These are phyloP conservation scores for Ophiostoma populinum DNA, from an alignment of 2,329 filamentous ascomycete species.

Conservation along the genomic window DNA sequence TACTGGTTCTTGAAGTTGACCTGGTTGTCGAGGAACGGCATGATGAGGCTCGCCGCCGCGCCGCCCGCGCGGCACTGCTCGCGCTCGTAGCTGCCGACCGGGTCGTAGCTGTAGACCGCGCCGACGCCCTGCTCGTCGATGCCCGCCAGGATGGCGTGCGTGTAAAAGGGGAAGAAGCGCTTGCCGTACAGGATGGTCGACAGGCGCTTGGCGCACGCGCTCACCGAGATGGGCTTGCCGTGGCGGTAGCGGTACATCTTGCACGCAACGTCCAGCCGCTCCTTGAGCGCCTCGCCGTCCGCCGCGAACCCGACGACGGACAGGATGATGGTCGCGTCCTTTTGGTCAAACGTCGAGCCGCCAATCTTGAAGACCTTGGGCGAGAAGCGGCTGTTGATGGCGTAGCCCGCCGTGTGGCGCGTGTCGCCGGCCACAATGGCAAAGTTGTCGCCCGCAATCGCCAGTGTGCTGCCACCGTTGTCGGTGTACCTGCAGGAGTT, in stretches of 20 bases:
- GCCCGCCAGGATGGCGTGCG: slow-evolving; percentile 82
- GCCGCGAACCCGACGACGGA: slow-evolving; percentile 93
- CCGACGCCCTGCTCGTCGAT: slow-evolving; percentile 89
- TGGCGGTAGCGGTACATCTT: slow-evolving; percentile 99
- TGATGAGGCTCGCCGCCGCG: slow-evolving; percentile 84
- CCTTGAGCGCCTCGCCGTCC: slow-evolving; percentile 83
- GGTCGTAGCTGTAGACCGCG: slow-evolving; percentile 93
- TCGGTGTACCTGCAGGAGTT: slow-evolving; percentile 61
- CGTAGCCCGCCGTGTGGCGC: slow-evolving; percentile 88
- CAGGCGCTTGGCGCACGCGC: slow-evolving; percentile 85
- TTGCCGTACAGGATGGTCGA: slow-evolving; percentile 94
- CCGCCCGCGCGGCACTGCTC: slow-evolving; percentile 92
- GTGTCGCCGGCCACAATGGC: slow-evolving; percentile 95
- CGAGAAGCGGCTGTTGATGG: slow-evolving; percentile 90
- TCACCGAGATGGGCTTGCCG: slow-evolving; percentile 87
- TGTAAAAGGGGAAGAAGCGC: slow-evolving; percentile 98
- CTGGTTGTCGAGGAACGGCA: slow-evolving; percentile 98
- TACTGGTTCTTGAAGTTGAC: slow-evolving; percentile 99
- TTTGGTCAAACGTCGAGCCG: slow-evolving; percentile 70
- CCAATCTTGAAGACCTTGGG: slow-evolving; percentile 98
- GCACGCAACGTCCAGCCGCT: slow-evolving; percentile 83
- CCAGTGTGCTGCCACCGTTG: slow-evolving; percentile 91
- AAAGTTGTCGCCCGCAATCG: slow-evolving; percentile 87
- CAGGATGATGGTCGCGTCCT: slow-evolving; percentile 71
- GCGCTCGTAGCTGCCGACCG: slow-evolving; percentile 91